Conservation (phyloP, 148 eudicot species). For the Tetragonia tetragonoides region DNA sequence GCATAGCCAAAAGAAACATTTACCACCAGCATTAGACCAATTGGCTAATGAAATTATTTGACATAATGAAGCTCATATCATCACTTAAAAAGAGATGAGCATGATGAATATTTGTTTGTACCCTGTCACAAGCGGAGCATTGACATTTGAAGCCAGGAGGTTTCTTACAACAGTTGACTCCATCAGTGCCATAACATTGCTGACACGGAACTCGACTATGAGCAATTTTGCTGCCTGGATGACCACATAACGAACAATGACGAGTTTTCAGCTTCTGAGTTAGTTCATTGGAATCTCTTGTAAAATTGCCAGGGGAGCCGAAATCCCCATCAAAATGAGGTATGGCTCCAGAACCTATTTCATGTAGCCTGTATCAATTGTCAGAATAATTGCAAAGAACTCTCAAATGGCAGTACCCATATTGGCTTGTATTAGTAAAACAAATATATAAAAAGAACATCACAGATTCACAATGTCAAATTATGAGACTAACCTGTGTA, state of each 20-base stretch:
- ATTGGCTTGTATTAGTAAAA: background rate
- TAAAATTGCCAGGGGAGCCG: slow-evolving; percentile 23
- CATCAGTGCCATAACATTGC: slow-evolving; percentile 45
- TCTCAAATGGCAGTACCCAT: background rate
- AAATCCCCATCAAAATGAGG: slow-evolving; percentile 24
- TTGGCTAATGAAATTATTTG: background rate
- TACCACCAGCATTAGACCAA: background rate
- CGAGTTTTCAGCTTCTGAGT: slow-evolving; percentile 40
- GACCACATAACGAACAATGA: slow-evolving; percentile 95
- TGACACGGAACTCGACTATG: slow-evolving; percentile 66
- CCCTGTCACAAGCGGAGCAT: slow-evolving; percentile 69
- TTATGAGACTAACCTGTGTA: slow-evolving; percentile 53
- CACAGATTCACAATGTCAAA: slow-evolving; percentile 17
- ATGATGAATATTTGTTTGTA: slow-evolving; percentile 20
- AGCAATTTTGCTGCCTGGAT: slow-evolving; percentile 79
- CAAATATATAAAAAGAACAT: background rate
- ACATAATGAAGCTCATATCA: background rate
- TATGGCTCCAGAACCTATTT: slow-evolving; percentile 50
- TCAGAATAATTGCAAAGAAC: background rate
- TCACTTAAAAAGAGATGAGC: background rate
- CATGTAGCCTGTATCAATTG: slow-evolving; percentile 54
- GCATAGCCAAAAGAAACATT: background rate
- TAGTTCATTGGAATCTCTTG: slow-evolving; percentile 31
- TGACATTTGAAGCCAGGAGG: slow-evolving; percentile 64
- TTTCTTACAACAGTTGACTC: slow-evolving; percentile 53